Percentiles rank a stretch among this genome's conserved stretches.
phyloP scores from a whole-genome alignment of 2,329 filamentous ascomycete genomes.

The Neofusicoccum kwambonambiense region DNA sequence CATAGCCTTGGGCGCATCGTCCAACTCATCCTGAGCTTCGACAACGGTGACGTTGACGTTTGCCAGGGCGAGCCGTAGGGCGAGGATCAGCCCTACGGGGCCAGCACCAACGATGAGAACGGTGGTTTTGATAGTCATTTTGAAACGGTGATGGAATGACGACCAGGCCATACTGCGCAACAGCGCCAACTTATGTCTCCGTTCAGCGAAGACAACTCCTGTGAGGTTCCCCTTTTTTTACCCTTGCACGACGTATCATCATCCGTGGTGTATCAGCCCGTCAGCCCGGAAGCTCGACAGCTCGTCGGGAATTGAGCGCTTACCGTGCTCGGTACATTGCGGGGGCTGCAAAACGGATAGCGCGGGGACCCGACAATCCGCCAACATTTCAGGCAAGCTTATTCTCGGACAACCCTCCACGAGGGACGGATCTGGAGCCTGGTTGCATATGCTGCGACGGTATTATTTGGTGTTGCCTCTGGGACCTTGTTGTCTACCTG shows the following conservation, averaged over 20 bases:
- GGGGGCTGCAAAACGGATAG: not conserved
- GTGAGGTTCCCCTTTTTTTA: not conserved
- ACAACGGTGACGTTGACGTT: constrained; percentile 29
- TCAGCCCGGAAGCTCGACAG: too few relatives aligned
- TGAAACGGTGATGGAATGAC: not conserved
- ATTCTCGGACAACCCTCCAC: too few relatives aligned
- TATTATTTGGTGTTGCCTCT: too few relatives aligned
- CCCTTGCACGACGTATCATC: not conserved
- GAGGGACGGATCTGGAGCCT: too few relatives aligned
- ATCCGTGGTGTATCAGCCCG: not conserved
- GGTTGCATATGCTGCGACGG: too few relatives aligned
- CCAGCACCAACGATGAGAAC: constrained; percentile 42
- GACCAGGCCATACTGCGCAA: not conserved
- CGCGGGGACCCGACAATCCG: not conserved
- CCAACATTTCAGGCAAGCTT: not conserved
- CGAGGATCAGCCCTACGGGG: constrained; percentile 42
- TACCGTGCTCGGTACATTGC: not conserved
- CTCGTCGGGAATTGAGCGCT: not conserved
- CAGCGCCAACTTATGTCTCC: too few relatives aligned
- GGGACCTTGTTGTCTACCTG: too few relatives aligned
- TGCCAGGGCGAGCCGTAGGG: constrained; percentile 38
- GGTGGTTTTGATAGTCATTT: constrained; percentile 12
- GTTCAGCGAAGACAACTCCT: too few relatives aligned
- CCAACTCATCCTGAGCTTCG: constrained; percentile 23
- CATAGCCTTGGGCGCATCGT: constrained; percentile 40